phyloP scores from a whole-genome alignment of 2,329 filamentous ascomycete genomes.

The Pseudogymnoascus sp. region DNA sequence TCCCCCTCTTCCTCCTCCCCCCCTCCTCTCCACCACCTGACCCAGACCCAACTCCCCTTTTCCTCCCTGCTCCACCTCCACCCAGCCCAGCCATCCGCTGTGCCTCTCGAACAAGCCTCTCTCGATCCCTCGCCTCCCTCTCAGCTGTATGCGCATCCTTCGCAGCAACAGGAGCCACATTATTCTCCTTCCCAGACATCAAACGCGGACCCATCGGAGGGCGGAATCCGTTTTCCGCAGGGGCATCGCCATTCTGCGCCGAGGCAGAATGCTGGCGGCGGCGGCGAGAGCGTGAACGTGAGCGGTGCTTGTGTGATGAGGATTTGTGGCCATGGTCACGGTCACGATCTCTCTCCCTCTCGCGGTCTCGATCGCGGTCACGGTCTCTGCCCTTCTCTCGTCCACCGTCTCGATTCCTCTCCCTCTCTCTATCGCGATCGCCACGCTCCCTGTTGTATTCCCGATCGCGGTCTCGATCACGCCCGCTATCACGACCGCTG shows the following conservation, averaged over 20 bases:
- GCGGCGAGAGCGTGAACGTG: conserved; percentile 1
- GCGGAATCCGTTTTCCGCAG: conserved; percentile 25
- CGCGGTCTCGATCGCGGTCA: conserved; percentile 34
- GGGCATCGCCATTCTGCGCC: neutral
- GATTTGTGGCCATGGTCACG: conserved; percentile 37
- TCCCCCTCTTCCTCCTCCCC: conserved; percentile 40
- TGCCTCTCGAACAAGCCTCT: conserved; percentile 61
- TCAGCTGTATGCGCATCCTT: conserved; percentile 61
- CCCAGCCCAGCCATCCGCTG: conserved; percentile 53
- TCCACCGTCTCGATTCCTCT: conserved; percentile 39
- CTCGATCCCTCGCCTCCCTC: conserved; percentile 58
- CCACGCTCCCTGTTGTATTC: conserved; percentile 42
- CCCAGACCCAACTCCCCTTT: conserved; percentile 41
- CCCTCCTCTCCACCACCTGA: conserved; percentile 37
- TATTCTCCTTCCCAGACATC: neutral
- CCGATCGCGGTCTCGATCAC: conserved; percentile 37
- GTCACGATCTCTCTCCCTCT: conserved; percentile 33
- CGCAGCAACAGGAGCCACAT: neutral
- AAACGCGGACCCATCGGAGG: conserved; percentile 33
- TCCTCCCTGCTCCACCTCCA: conserved; percentile 32
- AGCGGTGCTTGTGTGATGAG: conserved; percentile 13
- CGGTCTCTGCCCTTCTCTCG: conserved; percentile 36
- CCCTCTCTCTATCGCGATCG: conserved; percentile 31
- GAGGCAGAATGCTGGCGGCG: neutral
- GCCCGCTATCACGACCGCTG: conserved; percentile 37